Conservation (phyloP, 495 filamentous ascomycete species). For the Penicillium nucicola region DNA sequence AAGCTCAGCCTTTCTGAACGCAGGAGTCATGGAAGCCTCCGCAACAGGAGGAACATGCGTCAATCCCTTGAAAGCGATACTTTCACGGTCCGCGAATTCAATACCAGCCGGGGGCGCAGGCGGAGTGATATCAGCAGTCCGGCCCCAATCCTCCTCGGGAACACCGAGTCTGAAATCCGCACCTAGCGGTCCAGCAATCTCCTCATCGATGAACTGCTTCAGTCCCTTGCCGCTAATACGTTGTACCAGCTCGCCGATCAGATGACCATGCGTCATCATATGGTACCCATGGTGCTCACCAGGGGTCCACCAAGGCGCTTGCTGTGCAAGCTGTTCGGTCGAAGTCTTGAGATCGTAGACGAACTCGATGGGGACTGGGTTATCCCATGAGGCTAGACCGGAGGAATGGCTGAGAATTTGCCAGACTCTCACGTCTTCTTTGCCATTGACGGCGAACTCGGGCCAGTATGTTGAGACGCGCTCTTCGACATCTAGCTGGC, state of each 20-base stretch:
- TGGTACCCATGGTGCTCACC: slow-evolving; percentile 42
- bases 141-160: slow-evolving; percentile 25
- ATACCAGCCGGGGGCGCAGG: slow-evolving; percentile 3
- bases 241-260: slow-evolving; percentile 38
- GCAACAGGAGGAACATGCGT: neutral
- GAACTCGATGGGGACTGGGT: slow-evolving; percentile 23
- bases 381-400: slow-evolving; percentile 34
- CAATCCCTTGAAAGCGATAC: slow-evolving; percentile 12
- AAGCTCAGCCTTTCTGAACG: slow-evolving; percentile 22
- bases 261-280: slow-evolving; percentile 31
- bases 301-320: slow-evolving; percentile 44
- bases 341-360: slow-evolving; percentile 25
- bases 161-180: slow-evolving; percentile 42
- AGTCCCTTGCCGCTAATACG: slow-evolving; percentile 36
- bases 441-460: slow-evolving; percentile 41
- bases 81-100: slow-evolving; percentile 4
- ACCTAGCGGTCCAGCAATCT: slow-evolving; percentile 32
- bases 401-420: slow-evolving; percentile 42
- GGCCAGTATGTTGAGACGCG: slow-evolving; percentile 45
- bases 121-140: slow-evolving; percentile 26
- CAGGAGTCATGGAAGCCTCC: slow-evolving; percentile 4
- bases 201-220: slow-evolving; percentile 38
- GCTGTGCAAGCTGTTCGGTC: slow-evolving; percentile 30
- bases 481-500: slow-evolving; percentile 33
- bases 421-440: slow-evolving; percentile 35